Conservation (phyloP, 2,329 filamentous ascomycete species). For the Bipolaris bicolor region DNA sequence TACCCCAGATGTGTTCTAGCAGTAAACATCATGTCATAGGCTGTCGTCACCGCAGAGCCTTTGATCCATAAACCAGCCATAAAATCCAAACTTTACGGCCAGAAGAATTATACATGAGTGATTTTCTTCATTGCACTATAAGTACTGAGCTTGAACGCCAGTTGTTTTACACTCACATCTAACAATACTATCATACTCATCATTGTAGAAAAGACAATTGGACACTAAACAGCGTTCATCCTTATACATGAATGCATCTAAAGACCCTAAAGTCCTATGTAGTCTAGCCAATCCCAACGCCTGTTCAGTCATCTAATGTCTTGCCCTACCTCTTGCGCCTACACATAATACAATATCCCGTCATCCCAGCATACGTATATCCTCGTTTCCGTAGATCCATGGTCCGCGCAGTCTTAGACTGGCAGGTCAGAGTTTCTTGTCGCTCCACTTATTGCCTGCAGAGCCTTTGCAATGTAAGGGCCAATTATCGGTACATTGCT, state of each 20-base stretch:
- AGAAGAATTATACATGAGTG: background rate
- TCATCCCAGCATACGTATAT: background rate
- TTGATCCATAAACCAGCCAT: too few species aligned
- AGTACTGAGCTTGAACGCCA: background rate
- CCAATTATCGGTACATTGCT: conserved; percentile 84
- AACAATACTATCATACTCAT: background rate
- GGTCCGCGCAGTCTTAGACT: conserved; percentile 9
- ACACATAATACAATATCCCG: conserved; percentile 6
- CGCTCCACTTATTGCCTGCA: conserved; percentile 54
- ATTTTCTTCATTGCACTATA: background rate
- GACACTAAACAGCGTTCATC: background rate
- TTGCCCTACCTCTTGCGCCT: background rate
- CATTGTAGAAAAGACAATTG: background rate
- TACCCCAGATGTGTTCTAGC: background rate
- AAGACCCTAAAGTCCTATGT: background rate
- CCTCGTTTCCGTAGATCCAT: background rate
- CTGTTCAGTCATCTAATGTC: background rate
- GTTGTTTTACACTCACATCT: background rate
- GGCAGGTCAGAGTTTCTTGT: conserved; percentile 20
- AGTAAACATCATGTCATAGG: background rate
- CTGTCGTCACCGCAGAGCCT: background rate
- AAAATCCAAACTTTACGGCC: too few species aligned
- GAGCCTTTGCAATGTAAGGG: conserved; percentile 76
- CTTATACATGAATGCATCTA: background rate
- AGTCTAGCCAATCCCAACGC: background rate